These are phyloP conservation scores for Fusarium staphyleae DNA, from an alignment of 2,329 filamentous ascomycete species.

Conservation along the genomic window DNA sequence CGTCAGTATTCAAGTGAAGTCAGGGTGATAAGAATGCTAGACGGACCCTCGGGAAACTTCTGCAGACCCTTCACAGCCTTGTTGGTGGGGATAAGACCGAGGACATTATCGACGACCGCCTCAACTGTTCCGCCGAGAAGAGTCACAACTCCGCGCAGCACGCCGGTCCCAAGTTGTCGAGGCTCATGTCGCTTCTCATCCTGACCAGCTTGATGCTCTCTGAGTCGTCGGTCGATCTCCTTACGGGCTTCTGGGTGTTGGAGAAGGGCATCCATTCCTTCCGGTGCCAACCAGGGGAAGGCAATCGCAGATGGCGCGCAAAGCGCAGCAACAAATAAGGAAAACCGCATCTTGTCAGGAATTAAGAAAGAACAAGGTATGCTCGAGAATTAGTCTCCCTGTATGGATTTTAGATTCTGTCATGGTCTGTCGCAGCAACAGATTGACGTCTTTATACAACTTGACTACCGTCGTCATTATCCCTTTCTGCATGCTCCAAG, in stretches of 20 bases:
- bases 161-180: conserved; percentile 6
- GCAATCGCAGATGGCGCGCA: conserved; percentile 11
- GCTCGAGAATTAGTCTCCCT: too few species aligned
- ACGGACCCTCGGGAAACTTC: conserved; percentile 16
- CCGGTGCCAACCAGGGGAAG: conserved; percentile 17
- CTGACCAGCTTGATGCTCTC: neutral
- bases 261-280: conserved; percentile 18
- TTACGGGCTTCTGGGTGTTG: conserved; percentile 16
- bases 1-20: neutral
- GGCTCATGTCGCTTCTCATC: neutral
- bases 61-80: conserved; percentile 22
- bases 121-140: conserved; percentile 19
- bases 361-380: too few species aligned
- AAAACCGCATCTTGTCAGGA: conserved; percentile 1
- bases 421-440: too few species aligned
- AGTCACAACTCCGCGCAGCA: conserved; percentile 6
- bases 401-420: too few species aligned
- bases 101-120: conserved; percentile 13
- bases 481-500: neutral
- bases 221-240: conserved; percentile 21
- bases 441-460: neutral
- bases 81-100: conserved; percentile 20
- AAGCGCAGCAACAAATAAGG: conserved; percentile 7
- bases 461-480: neutral
- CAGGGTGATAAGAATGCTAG: neutral